phyloP scores from a whole-genome alignment of 2,329 filamentous ascomycete genomes.

The Pyrenophora graminea region DNA sequence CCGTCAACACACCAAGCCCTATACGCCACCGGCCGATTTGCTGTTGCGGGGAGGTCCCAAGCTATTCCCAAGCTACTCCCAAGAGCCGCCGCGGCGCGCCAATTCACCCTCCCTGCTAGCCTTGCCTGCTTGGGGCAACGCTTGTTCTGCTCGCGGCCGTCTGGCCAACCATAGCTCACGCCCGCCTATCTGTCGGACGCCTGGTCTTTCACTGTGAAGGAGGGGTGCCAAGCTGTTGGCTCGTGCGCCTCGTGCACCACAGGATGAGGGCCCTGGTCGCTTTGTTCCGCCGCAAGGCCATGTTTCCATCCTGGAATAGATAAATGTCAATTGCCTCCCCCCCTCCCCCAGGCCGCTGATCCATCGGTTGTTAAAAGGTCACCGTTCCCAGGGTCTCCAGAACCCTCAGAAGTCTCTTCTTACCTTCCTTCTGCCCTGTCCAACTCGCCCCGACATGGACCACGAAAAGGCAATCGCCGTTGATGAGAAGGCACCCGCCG shows the following conservation, averaged over 20 bases:
- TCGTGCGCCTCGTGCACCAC: constrained; percentile 14
- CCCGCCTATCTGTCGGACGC: constrained; percentile 24
- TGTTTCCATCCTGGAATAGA: constrained; percentile 19
- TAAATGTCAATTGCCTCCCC: constrained; percentile 28
- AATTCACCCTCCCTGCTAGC: constrained; percentile 19
- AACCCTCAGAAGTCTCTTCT: constrained; percentile 6
- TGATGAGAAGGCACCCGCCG: constrained; percentile 34
- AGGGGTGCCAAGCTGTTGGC: constrained; percentile 30
- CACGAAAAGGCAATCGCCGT: constrained; percentile 30
- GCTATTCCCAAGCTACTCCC: constrained; percentile 20
- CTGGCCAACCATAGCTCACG: constrained; percentile 19
- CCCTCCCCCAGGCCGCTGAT: constrained; percentile 27
- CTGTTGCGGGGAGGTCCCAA: constrained; percentile 28
- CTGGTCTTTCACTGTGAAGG: constrained; percentile 14
- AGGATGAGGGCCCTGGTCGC: constrained; percentile 30
- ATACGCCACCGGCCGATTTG: constrained; percentile 63
- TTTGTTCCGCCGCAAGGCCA: constrained; percentile 24
- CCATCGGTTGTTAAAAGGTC: constrained; percentile 30
- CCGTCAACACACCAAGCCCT: constrained; percentile 4
- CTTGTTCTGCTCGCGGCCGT: constrained; percentile 24
- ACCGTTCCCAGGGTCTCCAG: constrained; percentile 16
- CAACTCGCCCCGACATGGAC: constrained; percentile 29
- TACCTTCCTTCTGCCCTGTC: constrained; percentile 16
- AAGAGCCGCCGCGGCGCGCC: constrained; percentile 20
- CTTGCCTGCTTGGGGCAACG: constrained; percentile 14